Evolutionary conservation across 306 rosid genomes (phyloP), one percentile per base, ranked within the genome.

Genomic region (Prunus dulcis): DNA sequence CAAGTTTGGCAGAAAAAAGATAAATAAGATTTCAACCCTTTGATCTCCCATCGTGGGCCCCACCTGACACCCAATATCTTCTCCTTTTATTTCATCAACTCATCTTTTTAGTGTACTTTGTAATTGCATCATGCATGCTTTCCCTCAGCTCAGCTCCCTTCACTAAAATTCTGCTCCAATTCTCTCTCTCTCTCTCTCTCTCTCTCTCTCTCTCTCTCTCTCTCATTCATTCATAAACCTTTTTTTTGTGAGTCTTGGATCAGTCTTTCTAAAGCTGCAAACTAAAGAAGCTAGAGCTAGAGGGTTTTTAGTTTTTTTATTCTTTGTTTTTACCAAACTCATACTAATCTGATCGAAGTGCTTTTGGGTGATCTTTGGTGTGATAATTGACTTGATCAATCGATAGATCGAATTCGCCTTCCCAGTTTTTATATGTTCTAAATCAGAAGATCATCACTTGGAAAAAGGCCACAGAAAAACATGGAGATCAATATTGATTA

Each of bases 401-500:
- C 10, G 28, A 10, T 20, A 19, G 62, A 56, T 56, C 25, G 62
- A 56, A 56, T 20, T 56, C 12, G 5, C 20, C 62, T n/a, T 56
- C 61, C 13, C 27, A 3, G 10, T 56, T 56, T 20, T 0, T 20
- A 19, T 20, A 2, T 20, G 20, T 56, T 56, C 23, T 56, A 3
- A 56, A 56, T 56, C n/a, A 9, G 9, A 56, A 56, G 2, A 56
- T 55, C 25, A 56, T 52, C 57, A 52, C 27, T 56, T 20, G 62
- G 62, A 56, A 56, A 19, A 19, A 9, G 20, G 28, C 62, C 62
- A 56, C 62, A 38, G 13, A 38, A 20, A 72, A 58, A 15, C 80
- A 91, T 91, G 96, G 91, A 90, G 80, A 86, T 76, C 46, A 74
- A 56, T 56, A 56, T 56, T 56, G 62, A 80, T 27, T 61, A 82